Evolutionary conservation across 2,329 filamentous ascomycete species (phyloP).

Genomic region (Cladosporium sphaerospermum): DNA sequence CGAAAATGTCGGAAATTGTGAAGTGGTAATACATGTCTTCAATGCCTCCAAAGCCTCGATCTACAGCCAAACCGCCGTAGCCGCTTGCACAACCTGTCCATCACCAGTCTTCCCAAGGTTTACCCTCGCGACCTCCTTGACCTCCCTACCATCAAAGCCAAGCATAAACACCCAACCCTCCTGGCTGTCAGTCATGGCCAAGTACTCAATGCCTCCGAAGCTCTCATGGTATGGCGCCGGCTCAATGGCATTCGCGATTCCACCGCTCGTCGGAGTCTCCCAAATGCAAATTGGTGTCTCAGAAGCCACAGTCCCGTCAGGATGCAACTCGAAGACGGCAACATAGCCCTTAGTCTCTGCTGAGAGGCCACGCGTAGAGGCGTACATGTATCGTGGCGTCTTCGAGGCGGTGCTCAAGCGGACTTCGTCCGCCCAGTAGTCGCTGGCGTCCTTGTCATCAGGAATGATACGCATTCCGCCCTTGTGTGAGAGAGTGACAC

Average conservation of each 20-base stretch:
- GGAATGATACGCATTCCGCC: conserved; percentile 29
- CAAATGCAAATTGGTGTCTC: conserved; percentile 27
- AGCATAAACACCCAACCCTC: conserved; percentile 30
- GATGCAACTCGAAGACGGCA: conserved; percentile 24
- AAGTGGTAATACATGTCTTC: too few relatives aligned
- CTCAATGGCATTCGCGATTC: conserved; percentile 32
- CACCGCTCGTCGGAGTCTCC: conserved; percentile 31
- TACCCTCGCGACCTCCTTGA: conserved; percentile 25
- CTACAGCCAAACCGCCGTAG: conserved; percentile 32
- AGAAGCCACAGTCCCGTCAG: conserved; percentile 22
- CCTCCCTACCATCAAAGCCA: conserved; percentile 27
- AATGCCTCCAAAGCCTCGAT: too few relatives aligned
- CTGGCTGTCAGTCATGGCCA: conserved; percentile 31
- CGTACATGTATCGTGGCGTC: conserved; percentile 28
- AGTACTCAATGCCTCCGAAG: conserved; percentile 22
- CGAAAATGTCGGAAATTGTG: too few relatives aligned
- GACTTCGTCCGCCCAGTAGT: conserved; percentile 34
- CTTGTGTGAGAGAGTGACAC: conserved; percentile 24
- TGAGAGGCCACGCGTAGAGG: conserved; percentile 29
- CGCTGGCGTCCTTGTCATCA: conserved; percentile 24
- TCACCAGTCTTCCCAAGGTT: conserved; percentile 27
- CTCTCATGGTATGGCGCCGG: conserved; percentile 24
- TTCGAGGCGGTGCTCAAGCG: conserved; percentile 26
- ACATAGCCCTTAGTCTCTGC: conserved; percentile 29
- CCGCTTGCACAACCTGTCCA: conserved; percentile 25